These are phyloP conservation scores for Diacronema lutheri DNA, from an alignment of 78 protist species.

Conservation along the genomic window DNA sequence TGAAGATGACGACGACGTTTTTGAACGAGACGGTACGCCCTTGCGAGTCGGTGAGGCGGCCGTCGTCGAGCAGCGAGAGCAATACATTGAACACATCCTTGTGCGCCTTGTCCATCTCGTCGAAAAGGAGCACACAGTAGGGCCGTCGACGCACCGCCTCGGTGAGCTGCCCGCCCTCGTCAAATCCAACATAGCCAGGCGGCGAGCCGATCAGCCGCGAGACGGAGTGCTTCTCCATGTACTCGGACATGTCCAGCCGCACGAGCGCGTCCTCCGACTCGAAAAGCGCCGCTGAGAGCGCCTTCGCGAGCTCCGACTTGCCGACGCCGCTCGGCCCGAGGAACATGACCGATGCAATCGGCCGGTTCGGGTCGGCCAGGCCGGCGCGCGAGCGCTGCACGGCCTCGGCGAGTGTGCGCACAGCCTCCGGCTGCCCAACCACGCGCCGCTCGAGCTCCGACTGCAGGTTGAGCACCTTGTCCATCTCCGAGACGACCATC, in stretches of 20 bases:
- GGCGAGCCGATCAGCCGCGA: slow-evolving; percentile 54
- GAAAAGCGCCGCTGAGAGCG: slow-evolving; percentile 83
- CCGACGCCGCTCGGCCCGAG: slow-evolving; percentile 92
- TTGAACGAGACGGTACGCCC: slow-evolving; percentile 45
- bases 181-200: slow-evolving; percentile 69
- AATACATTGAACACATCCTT: slow-evolving; percentile 51
- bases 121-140: slow-evolving; percentile 61
- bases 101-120: slow-evolving; percentile 70
- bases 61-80: slow-evolving; percentile 64
- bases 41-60: slow-evolving; percentile 54
- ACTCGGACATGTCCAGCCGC: slow-evolving; percentile 46
- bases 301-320: slow-evolving; percentile 94
- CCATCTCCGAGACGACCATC: slow-evolving; percentile 33
- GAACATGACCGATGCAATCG: slow-evolving; percentile 55
- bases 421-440: slow-evolving; percentile 44
- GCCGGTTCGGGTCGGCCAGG: slow-evolving; percentile 38
- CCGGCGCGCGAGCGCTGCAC: slow-evolving; percentile 51
- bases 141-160: slow-evolving; percentile 67
- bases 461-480: slow-evolving; percentile 62
- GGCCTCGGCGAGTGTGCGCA: slow-evolving; percentile 39
- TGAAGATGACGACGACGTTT: slow-evolving; percentile 55
- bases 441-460: slow-evolving; percentile 26
- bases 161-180: slow-evolving; percentile 67
- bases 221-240: slow-evolving; percentile 39
- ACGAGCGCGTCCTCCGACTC: slow-evolving; percentile 86